Conservation (phyloP, 2,329 filamentous ascomycete species). For the Hymenoscyphus fraxineus region DNA sequence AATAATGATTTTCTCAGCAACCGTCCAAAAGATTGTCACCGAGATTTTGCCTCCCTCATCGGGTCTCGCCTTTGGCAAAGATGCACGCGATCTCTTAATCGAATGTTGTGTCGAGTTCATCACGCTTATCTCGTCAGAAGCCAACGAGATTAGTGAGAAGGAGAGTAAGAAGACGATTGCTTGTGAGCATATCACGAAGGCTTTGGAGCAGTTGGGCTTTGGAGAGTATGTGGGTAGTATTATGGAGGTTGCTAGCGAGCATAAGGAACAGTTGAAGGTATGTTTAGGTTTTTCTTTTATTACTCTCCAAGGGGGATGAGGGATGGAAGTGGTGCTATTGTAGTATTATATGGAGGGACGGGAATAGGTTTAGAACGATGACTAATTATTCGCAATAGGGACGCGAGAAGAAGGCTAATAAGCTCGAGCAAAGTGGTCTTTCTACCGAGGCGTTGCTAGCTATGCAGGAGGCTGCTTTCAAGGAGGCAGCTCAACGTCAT, state of each 20-base stretch:
- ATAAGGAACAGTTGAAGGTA: conserved; percentile 91
- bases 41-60: conserved; percentile 80
- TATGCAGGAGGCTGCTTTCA: conserved; percentile 89
- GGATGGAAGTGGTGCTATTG: background rate
- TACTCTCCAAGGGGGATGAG: background rate
- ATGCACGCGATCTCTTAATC: conserved; percentile 90
- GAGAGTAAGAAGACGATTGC: conserved; percentile 99
- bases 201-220: conserved; percentile 88
- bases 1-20: conserved; percentile 41
- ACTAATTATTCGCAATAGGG: conserved; percentile 49
- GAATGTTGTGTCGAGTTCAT: conserved; percentile 99
- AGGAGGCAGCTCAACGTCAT: conserved; percentile 53
- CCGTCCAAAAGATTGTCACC: conserved; percentile 81
- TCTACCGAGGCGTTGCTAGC: conserved; percentile 84
- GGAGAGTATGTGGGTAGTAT: conserved; percentile 88
- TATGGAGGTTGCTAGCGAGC: conserved; percentile 79
- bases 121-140: conserved; percentile 95
- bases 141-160: conserved; percentile 97
- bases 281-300: conserved; percentile 27
- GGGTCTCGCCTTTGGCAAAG: conserved; percentile 86
- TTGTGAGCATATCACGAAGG: conserved; percentile 95
- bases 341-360: background rate
- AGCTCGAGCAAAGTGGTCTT: conserved; percentile 91
- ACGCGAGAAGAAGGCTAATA: conserved; percentile 94
- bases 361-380: background rate